Evolutionary conservation across 1,284 basidiomycete genomes (phyloP).

Genomic region (Xerocomus minutiporus): DNA sequence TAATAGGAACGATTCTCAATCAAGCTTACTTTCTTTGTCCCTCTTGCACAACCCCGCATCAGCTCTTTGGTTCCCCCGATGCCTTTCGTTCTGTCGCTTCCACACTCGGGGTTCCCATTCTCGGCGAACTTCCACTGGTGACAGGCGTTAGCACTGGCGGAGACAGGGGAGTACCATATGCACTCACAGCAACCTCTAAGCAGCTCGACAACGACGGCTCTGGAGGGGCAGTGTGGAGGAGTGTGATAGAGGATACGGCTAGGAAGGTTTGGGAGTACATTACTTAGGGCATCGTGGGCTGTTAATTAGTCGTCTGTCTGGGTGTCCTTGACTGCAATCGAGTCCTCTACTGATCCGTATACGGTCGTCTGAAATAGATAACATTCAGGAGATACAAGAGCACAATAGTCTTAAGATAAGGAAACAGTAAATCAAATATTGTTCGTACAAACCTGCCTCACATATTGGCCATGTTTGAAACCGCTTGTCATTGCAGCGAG

Average conservation of each 20-base stretch:
- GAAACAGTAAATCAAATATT: not conserved
- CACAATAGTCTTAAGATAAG: not conserved
- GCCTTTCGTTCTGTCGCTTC: conserved; percentile 63
- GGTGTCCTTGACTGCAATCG: no score
- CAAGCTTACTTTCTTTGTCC: conserved; percentile 88
- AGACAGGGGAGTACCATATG: conserved; percentile 68
- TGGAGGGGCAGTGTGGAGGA: conserved; percentile 44
- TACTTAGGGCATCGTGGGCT: conserved; percentile 7
- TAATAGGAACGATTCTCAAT: conserved; percentile 86
- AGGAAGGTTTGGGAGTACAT: conserved; percentile 38
- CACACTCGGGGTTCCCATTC: conserved; percentile 59
- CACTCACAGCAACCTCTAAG: conserved; percentile 33
- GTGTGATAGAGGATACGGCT: conserved; percentile 44
- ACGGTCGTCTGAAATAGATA: not conserved
- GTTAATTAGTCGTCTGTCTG: no score
- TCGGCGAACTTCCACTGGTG: conserved; percentile 86
- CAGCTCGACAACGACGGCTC: conserved; percentile 29
- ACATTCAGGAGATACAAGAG: not conserved
- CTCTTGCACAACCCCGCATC: conserved; percentile 65
- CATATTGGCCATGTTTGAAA: not conserved
- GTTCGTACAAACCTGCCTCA: not conserved
- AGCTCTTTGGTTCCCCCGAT: conserved; percentile 75
- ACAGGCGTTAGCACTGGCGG: conserved; percentile 72
- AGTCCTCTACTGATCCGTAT: no score
- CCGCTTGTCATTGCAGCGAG: conserved; percentile 36